Evolutionary conservation across 345 rosid genomes (phyloP).

Genomic region (Reutealis trisperma): DNA sequence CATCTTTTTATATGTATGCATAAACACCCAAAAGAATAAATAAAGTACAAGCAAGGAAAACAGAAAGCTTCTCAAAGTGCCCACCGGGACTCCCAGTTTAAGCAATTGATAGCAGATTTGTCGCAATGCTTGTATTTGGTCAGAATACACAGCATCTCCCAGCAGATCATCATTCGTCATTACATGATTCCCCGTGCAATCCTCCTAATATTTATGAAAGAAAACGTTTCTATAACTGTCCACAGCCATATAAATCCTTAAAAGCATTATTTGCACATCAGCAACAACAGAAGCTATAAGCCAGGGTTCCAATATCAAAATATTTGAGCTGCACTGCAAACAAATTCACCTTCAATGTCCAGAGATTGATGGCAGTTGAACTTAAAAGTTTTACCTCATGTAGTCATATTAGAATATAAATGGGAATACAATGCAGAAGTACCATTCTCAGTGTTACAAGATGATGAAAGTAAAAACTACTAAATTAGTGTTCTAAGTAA

Average conservation of each 20-base stretch:
- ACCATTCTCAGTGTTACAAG: not conserved
- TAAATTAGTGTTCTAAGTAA: not conserved
- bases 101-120: constrained; percentile 66
- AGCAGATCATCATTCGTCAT: constrained; percentile 93
- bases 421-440: not conserved
- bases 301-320: not conserved
- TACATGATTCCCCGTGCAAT: constrained; percentile 42
- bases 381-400: not conserved
- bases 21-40: not conserved
- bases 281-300: constrained; percentile 1
- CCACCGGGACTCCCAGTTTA: constrained; percentile 58
- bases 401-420: not conserved
- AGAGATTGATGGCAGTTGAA: not conserved
- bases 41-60: constrained; percentile 2
- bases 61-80: not conserved
- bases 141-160: constrained; percentile 85
- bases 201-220: constrained; percentile 45
- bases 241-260: not conserved
- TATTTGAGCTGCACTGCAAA: not conserved
- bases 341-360: not conserved
- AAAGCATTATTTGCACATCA: constrained; percentile 7
- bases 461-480: not conserved
- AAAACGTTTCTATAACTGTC: constrained; percentile 9
- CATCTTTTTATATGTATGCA: not conserved
- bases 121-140: constrained; percentile 58